Percentiles rank a stretch among this genome's conserved stretches.
phyloP scores from a whole-genome alignment of 176 grass and related monocot genomes.

The Rhynchospora breviuscula region DNA sequence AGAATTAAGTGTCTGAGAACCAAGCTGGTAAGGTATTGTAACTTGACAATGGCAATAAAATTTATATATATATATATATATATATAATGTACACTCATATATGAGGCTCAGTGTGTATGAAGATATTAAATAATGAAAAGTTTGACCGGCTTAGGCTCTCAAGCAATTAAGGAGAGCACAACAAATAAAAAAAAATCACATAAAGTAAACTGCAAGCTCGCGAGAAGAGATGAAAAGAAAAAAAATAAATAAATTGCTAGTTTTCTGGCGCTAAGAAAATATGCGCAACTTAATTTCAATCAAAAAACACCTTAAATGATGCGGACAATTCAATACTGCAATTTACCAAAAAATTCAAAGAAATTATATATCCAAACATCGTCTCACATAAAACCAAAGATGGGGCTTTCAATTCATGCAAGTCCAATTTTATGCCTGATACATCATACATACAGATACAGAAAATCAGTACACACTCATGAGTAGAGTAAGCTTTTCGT shows the following conservation, averaged over 20 bases:
- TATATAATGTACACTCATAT: too few relatives aligned
- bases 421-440: too few relatives aligned
- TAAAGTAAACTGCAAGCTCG: neutral
- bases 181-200: neutral
- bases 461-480: too few relatives aligned
- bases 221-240: neutral
- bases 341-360: neutral
- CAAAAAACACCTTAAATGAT: neutral
- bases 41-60: neutral
- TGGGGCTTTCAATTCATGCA: too few relatives aligned
- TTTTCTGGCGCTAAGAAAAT: neutral
- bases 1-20: neutral
- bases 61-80: too few relatives aligned
- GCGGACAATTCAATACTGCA: neutral
- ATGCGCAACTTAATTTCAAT: neutral
- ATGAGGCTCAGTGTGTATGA: too few relatives aligned
- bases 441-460: too few relatives aligned
- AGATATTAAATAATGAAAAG: too few relatives aligned
- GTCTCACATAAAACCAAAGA: too few relatives aligned
- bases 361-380: too few relatives aligned
- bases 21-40: neutral
- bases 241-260: neutral
- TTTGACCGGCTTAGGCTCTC: neutral
- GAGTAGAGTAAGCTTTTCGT: neutral
- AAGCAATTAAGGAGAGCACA: neutral